phyloP scores from a whole-genome alignment of 2,329 filamentous ascomycete species.

The Ophiostoma angusticollis region DNA sequence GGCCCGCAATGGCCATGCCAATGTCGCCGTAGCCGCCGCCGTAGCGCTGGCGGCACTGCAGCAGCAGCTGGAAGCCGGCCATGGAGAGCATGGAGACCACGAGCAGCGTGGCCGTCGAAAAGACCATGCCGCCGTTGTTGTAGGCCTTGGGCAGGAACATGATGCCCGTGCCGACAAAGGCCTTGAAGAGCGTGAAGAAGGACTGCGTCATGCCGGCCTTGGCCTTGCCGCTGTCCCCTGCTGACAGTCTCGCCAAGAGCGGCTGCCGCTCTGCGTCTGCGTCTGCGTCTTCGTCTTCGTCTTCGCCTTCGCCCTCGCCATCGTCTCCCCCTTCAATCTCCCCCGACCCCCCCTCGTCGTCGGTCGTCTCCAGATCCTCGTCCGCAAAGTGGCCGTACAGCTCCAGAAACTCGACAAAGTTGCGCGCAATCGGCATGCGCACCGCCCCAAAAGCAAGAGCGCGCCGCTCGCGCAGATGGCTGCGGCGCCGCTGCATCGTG shows the following conservation, averaged over 20 bases:
- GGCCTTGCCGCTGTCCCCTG: conserved; percentile 37
- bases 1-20: conserved; percentile 52
- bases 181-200: conserved; percentile 68
- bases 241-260: conserved; percentile 10
- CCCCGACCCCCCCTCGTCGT: conserved; percentile 47
- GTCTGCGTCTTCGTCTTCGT: conserved; percentile 21
- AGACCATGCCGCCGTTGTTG: conserved; percentile 63
- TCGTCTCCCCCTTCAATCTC: conserved; percentile 31
- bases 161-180: conserved; percentile 68
- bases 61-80: conserved; percentile 57
- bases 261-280: conserved; percentile 21
- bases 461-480: conserved; percentile 9
- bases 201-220: conserved; percentile 50
- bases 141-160: conserved; percentile 75
- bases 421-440: conserved; percentile 45
- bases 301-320: conserved; percentile 7
- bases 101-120: conserved; percentile 57
- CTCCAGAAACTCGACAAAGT: conserved; percentile 64
- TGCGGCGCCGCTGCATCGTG: conserved; percentile 10
- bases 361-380: conserved; percentile 49
- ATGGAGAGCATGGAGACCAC: conserved; percentile 53
- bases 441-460: conserved; percentile 8
- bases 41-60: conserved; percentile 50
- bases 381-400: conserved; percentile 67
- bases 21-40: conserved; percentile 68